phyloP scores from a whole-genome alignment of 2,329 filamentous ascomycete genomes.

The Botrytis paeoniae region DNA sequence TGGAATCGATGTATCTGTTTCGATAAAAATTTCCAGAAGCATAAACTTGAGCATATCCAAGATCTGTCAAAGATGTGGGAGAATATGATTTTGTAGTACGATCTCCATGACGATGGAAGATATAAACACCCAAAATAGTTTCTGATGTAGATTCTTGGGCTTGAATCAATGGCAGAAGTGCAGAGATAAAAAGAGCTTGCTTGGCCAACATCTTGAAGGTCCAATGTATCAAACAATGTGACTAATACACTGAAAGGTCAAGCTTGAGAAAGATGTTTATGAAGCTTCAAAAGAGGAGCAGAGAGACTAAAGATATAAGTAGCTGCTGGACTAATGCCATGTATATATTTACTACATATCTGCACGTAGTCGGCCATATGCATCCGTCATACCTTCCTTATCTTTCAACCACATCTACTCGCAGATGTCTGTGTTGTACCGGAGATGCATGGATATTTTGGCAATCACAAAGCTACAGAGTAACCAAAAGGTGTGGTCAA shows the following conservation, averaged over 20 bases:
- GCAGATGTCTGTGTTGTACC: neutral
- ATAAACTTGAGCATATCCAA: conserved; percentile 76
- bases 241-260: neutral
- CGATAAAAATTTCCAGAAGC: conserved; percentile 73
- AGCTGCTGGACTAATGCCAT: neutral
- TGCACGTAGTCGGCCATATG: neutral
- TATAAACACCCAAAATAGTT: conserved; percentile 66
- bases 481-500: neutral
- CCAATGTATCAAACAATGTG: neutral
- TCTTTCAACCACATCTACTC: neutral
- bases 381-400: neutral
- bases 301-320: neutral
- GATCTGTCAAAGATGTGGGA: conserved; percentile 70
- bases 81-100: conserved; percentile 73
- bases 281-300: neutral
- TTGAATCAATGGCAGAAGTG: conserved; percentile 39
- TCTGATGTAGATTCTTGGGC: conserved; percentile 37
- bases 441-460: conserved; percentile 6
- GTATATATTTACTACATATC: neutral
- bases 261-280: neutral
- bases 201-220: conserved; percentile 37
- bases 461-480: neutral
- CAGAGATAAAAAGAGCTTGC: conserved; percentile 43
- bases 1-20: conserved; percentile 65
- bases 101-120: conserved; percentile 90